Conservation (phyloP, 305 asterid species). For the Nicotiana rustica region DNA sequence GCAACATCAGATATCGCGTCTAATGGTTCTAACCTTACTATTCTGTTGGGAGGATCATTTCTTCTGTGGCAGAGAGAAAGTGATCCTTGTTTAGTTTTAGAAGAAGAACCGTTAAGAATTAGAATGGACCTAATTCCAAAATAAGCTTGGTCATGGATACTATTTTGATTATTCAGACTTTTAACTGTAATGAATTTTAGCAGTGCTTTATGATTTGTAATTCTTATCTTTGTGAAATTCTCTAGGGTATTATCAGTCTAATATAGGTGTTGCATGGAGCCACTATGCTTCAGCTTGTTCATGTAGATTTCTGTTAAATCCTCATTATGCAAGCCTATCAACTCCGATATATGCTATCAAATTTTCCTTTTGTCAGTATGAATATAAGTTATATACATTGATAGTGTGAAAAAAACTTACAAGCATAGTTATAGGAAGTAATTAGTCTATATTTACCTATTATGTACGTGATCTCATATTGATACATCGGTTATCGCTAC, state of each 20-base stretch:
- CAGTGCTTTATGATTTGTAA: slow-evolving; percentile 27
- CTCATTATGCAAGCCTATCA: neutral
- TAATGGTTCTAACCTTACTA: slow-evolving; percentile 28
- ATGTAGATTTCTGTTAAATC: neutral
- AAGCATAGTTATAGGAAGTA: no score
- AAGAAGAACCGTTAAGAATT: neutral
- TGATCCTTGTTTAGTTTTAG: slow-evolving; percentile 27
- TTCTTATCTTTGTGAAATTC: neutral
- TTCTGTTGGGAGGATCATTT: neutral
- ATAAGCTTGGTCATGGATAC: slow-evolving; percentile 27
- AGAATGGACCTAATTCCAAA: slow-evolving; percentile 25
- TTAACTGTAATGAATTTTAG: slow-evolving; percentile 30
- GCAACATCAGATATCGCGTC: slow-evolving; percentile 39
- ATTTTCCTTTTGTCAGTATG: no score
- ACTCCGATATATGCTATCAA: no score
- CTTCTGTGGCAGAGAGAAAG: neutral
- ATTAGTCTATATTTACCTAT: no score
- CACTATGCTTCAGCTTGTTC: slow-evolving; percentile 13
- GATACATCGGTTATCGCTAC: no score
- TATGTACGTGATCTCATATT: no score
- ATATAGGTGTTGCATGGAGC: slow-evolving; percentile 23
- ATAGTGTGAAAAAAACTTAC: no score
- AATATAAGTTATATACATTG: no score
- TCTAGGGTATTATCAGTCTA: slow-evolving; percentile 25
- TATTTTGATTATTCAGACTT: neutral